A percentile compares a stretch with the other conserved stretches of the same genome.
Conservation (phyloP, 495 filamentous ascomycete species). For the Ascodesmis nigricans region DNA sequence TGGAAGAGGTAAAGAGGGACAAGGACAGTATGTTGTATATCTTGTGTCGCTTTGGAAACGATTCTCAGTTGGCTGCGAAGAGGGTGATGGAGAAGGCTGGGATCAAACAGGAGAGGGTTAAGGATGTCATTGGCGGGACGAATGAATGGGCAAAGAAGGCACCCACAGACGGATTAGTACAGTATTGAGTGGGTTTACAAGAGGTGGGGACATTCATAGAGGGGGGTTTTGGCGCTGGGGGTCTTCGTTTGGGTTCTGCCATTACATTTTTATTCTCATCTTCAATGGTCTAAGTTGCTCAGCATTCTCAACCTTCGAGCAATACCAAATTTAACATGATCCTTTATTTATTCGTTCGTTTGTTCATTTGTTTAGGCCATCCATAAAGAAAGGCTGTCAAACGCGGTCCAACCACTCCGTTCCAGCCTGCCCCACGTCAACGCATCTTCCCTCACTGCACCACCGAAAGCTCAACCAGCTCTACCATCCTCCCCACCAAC, state of each 20-base stretch:
- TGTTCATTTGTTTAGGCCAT: too few species aligned
- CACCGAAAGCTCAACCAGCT: not conserved
- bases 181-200: slow-evolving; percentile 5
- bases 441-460: not conserved
- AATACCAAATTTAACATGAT: too few species aligned
- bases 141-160: slow-evolving; percentile 45
- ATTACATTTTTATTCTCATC: too few species aligned
- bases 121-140: slow-evolving; percentile 65
- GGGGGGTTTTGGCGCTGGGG: too few species aligned
- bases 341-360: too few species aligned
- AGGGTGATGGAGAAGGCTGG: slow-evolving; percentile 45
- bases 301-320: too few species aligned
- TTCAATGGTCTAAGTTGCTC: too few species aligned
- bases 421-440: too few species aligned
- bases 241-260: too few species aligned
- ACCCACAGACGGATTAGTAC: slow-evolving; percentile 1
- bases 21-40: slow-evolving; percentile 37
- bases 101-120: slow-evolving; percentile 36
- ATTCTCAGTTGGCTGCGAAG: slow-evolving; percentile 60
- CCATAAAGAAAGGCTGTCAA: too few species aligned
- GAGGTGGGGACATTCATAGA: too few species aligned
- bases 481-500: not conserved
- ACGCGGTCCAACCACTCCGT: too few species aligned
- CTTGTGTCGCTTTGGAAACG: slow-evolving; percentile 69
- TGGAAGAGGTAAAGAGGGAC: slow-evolving; percentile 2